Base-by-base conservation (phyloP, 2,329 filamentous ascomycete genomes). In the Fusarium sambucinum region DNA sequence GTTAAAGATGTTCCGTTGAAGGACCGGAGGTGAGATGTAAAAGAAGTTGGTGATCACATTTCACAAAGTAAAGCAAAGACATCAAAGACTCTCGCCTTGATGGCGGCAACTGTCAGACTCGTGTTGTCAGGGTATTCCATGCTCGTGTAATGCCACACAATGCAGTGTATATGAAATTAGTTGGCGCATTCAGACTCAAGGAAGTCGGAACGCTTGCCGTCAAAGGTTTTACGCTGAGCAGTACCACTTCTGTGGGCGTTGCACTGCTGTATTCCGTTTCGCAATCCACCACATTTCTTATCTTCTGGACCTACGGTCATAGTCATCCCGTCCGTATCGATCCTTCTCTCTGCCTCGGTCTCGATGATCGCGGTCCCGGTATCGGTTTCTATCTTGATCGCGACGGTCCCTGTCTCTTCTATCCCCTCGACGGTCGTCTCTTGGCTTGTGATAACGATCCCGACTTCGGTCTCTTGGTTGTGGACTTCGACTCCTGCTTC, bases 321-420 rank as follows among this genome's bases (percentile, higher is more conserved):
- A 58, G 37, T 73, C 66, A 33, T 73, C 68, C 56, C 72, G 61
- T 29, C 70, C 63, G 47, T 47, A 53, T 48, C 71, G 68, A 59
- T 70, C 70, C 52, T 64, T 60, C 40, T 71, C 68, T 57, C 52
- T 50, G 33, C 60, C 65, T 69, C 57, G 55, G 59, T 68, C 55
- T 53, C 62, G 63, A 30, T 69, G 76, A 67, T 75, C 78, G 72
- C 73, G 75, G 58, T 76, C 76, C 69, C 70, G 74, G 71, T 76
- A 72, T 35, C 75, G 68, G 33, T 78, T 61, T 47, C 65, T 61
- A 58, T 73, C 73, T 53, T 62, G 61, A 40, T 75, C 72, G 53
- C 75, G 61, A 42, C 68, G 64, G 40, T 73, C 68, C 55, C 64
- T 68, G 37, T 74, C 72, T 55, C 75, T 74, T 52, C 74, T 66